Evolutionary conservation across 2,329 filamentous ascomycete genomes (phyloP), one percentile per base, ranked within the genome.

Genomic region (Botrytis paeoniae): DNA sequence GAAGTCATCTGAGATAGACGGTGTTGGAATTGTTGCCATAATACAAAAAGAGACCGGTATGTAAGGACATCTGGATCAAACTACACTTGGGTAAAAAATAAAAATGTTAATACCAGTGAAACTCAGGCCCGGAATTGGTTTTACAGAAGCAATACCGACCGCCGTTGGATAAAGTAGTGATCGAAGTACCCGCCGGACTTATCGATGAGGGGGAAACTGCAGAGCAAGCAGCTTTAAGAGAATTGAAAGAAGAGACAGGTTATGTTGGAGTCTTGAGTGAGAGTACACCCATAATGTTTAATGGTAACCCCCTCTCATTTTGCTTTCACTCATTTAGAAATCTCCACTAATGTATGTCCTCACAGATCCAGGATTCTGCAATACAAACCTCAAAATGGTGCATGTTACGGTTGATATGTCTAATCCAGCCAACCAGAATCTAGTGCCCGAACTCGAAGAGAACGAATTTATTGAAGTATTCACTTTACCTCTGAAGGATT

Each of bases 1-100:
- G 20, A 83, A 84, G 72, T 84, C 82, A 75, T 85, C 85, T 73
- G 87, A 88, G 48, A 89, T 93, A 70, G 92, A 94, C 78, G 91
- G 90, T 70, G 91, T 94, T 22, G 91, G 91, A 74, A 92, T 94
- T 73, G 85, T 93, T 25, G 92, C 91, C 60, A 88, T 94, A 75
- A 83, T 94, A 22, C 83, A 89, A 75, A 87, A 86, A 76, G 80
- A 85, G 14, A 82, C 82, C 0, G 87, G 86, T 82, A 79, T 81
- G 59, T 16, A 25, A 60, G 32, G 39, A 65, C n/a, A 37, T 32
- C 25, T 29, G 37, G 8, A 20, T 37, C n/a, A 25, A 32, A 12
- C 29, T 32, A 41, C 4, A 54, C 22, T 45, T 59, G 29, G 14
- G 14, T 16, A n/a, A 20, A 9, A 16, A 12, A 20, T 0, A 35